Percentiles rank a stretch among this genome's conserved stretches.
phyloP scores from a whole-genome alignment of 129 eudicot genomes.

The Pseudognaphalium luteoalbum region DNA sequence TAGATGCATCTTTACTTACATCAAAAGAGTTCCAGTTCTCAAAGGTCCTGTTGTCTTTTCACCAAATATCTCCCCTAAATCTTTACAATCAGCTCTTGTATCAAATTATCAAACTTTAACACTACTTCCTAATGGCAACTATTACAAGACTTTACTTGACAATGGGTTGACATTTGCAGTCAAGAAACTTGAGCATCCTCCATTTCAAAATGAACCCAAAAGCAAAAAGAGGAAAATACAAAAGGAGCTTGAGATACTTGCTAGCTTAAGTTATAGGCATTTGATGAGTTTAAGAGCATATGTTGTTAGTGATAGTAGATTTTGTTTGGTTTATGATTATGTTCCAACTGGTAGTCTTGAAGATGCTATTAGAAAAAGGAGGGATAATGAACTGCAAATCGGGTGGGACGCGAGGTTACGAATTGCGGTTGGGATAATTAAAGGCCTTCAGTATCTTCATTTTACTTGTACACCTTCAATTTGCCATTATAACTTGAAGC shows the following conservation, averaged over 20 bases:
- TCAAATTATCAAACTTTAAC: conserved; percentile 32
- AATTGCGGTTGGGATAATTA: conserved; percentile 78
- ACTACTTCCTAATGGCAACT: conserved; percentile 50
- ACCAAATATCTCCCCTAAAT: conserved; percentile 59
- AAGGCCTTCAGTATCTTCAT: conserved; percentile 79
- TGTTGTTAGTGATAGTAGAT: conserved; percentile 37
- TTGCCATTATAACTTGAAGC: conserved; percentile 72
- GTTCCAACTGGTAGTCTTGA: conserved; percentile 78
- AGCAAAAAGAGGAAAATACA: conserved; percentile 42
- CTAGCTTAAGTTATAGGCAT: conserved; percentile 62
- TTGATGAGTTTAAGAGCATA: conserved; percentile 78
- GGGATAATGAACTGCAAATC: conserved; percentile 46
- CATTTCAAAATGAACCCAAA: conserved; percentile 22
- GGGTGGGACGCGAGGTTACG: conserved; percentile 76
- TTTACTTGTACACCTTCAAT: conserved; percentile 48
- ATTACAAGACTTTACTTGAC: conserved; percentile 56
- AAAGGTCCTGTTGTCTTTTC: conserved; percentile 87
- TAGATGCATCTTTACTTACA: conserved; percentile 53
- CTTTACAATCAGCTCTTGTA: conserved; percentile 63
- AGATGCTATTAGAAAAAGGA: conserved; percentile 56
- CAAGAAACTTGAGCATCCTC: conserved; percentile 51
- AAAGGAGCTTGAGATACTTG: conserved; percentile 60
- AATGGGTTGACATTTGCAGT: conserved; percentile 71
- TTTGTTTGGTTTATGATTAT: conserved; percentile 70
- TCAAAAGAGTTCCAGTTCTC: conserved; percentile 59